Conservation (phyloP, 139 green algal genomes). For the Chlamydomonas sp. region DNA sequence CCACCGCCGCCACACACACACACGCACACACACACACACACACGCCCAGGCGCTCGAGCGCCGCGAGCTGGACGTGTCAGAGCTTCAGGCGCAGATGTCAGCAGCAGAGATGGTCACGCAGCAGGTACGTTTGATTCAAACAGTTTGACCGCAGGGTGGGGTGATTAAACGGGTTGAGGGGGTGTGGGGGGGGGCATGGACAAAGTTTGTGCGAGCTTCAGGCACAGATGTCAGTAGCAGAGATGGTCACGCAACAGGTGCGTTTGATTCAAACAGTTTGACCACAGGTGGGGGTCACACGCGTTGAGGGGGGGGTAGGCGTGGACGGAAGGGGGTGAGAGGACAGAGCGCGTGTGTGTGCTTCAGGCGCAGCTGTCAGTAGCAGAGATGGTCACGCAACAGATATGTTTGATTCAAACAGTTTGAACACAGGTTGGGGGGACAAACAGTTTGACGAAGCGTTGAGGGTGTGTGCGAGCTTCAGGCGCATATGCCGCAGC, state of each 20-base stretch:
- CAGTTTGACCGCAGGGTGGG: too few species aligned
- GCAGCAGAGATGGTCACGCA: slow-evolving; percentile 28
- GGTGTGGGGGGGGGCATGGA: too few species aligned
- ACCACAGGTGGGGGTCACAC: too few species aligned
- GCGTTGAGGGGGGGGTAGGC: too few species aligned
- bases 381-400: slow-evolving; percentile 25
- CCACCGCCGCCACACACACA: neutral
- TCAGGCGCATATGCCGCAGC: neutral
- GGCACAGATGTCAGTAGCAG: slow-evolving; percentile 23
- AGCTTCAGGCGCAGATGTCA: slow-evolving; percentile 34
- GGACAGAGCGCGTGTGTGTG: too few species aligned
- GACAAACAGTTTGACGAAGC: too few species aligned
- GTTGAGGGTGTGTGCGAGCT: too few species aligned
- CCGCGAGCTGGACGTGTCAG: slow-evolving; percentile 30
- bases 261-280: too few species aligned
- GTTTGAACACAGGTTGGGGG: too few species aligned
- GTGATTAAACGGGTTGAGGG: too few species aligned
- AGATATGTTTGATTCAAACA: too few species aligned
- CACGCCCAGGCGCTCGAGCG: slow-evolving; percentile 26
- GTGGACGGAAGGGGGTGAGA: too few species aligned
- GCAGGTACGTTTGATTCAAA: slow-evolving; percentile 17
- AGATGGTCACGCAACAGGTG: slow-evolving; percentile 28
- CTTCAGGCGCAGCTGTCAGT: slow-evolving; percentile 32
- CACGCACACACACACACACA: neutral
- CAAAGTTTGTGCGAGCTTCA: slow-evolving; percentile 37